Percentiles rank a stretch among this genome's conserved stretches.
These are phyloP conservation scores for Phytophthora brassicae DNA, from an alignment of 352 stramenopile species.

Conservation along the genomic window DNA sequence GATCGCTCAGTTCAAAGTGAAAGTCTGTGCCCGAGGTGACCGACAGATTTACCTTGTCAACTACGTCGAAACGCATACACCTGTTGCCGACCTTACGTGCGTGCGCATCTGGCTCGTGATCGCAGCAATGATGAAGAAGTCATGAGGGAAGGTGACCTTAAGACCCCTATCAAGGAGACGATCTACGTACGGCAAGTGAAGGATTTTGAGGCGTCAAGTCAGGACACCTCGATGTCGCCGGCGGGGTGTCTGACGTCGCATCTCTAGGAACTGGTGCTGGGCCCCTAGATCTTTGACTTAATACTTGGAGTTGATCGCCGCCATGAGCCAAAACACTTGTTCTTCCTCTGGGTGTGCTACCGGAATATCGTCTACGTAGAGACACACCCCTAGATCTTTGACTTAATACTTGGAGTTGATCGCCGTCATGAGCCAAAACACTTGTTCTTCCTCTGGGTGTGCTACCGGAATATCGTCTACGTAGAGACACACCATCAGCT, in stretches of 20 bases:
- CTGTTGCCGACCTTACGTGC: background rate
- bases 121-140: background rate
- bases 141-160: background rate
- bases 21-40: constrained; percentile 4
- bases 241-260: no score
- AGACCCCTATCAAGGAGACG: background rate
- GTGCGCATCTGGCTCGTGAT: background rate
- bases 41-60: background rate
- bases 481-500: background rate
- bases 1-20: constrained; percentile 1
- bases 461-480: constrained; percentile 5
- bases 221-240: no score
- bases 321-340: constrained; percentile 1
- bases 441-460: background rate
- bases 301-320: background rate
- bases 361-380: no score
- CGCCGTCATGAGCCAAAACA: background rate
- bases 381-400: constrained; percentile 7
- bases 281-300: constrained; percentile 6
- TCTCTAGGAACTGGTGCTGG: no score
- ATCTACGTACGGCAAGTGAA: constrained; percentile 1
- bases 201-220: background rate
- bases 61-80: background rate
- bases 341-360: background rate
- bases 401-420: constrained; percentile 2